Evolutionary conservation across 345 rosid genomes (phyloP).

Genomic region (Draba incana): DNA sequence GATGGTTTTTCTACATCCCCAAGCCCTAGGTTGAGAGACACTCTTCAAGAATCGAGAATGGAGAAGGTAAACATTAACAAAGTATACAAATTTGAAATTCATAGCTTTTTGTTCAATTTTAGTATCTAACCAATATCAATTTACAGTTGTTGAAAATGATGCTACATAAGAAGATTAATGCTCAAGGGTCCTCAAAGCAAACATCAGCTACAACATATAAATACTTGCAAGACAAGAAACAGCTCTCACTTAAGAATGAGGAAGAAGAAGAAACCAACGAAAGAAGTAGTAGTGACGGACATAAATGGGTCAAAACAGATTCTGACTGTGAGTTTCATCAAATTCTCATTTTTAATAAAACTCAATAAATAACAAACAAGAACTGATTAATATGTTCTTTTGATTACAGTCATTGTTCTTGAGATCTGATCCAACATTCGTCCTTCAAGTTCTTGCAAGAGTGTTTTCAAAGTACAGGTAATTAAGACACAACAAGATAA

Average conservation of each 20-base stretch:
- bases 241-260: slow-evolving; percentile 36
- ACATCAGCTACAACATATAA: slow-evolving; percentile 54
- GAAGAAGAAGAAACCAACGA: slow-evolving; percentile 51
- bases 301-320: slow-evolving; percentile 92
- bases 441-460: slow-evolving; percentile 22
- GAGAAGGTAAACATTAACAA: slow-evolving; percentile 64
- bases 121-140: background rate
- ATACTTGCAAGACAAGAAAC: slow-evolving; percentile 53
- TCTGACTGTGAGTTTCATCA: slow-evolving; percentile 71
- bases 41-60: slow-evolving; percentile 86
- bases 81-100: background rate
- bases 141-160: slow-evolving; percentile 75
- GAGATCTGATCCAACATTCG: slow-evolving; percentile 30
- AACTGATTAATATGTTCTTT: slow-evolving; percentile 10
- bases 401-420: slow-evolving; percentile 64
- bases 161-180: slow-evolving; percentile 79
- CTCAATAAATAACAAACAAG: slow-evolving; percentile 4
- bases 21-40: slow-evolving; percentile 69
- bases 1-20: slow-evolving; percentile 63
- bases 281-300: slow-evolving; percentile 54
- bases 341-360: slow-evolving; percentile 8
- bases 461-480: slow-evolving; percentile 26
- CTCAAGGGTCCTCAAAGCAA: slow-evolving; percentile 55
- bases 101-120: background rate
- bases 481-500: slow-evolving; percentile 12